Conservation (phyloP, 345 rosid species). For the Dipteronia dyeriana region DNA sequence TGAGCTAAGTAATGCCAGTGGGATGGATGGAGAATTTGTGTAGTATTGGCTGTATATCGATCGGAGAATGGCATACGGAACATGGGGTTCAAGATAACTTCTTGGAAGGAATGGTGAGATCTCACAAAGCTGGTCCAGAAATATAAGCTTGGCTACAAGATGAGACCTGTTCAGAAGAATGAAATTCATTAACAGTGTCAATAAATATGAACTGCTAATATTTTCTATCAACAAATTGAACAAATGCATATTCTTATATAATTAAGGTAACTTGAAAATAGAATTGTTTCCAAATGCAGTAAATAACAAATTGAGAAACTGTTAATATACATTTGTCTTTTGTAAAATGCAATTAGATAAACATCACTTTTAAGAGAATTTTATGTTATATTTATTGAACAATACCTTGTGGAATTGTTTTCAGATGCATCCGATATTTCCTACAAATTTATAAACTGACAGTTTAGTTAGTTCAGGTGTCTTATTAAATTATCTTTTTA, state of each 20-base stretch:
- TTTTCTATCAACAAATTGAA: not conserved
- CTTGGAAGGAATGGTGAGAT: constrained; percentile 87
- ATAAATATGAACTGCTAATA: not conserved
- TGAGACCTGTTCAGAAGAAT: constrained; percentile 61
- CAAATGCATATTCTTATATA: not conserved
- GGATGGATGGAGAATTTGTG: constrained; percentile 64
- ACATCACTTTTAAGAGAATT: too few species aligned
- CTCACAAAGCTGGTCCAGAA: constrained; percentile 96
- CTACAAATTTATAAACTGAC: not conserved
- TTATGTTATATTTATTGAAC: not conserved
- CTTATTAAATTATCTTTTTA: too few species aligned
- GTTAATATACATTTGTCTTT: not conserved
- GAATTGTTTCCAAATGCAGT: not conserved
- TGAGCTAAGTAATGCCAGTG: constrained; percentile 46
- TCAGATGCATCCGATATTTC: not conserved
- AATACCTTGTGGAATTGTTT: too few species aligned
- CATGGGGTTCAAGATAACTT: constrained; percentile 82
- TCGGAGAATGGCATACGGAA: constrained; percentile 82
- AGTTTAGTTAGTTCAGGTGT: too few species aligned
- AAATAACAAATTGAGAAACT: not conserved
- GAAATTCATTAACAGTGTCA: constrained; percentile 7
- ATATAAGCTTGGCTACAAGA: constrained; percentile 88
- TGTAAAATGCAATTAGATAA: not conserved
- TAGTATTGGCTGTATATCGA: constrained; percentile 92
- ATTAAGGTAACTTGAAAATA: not conserved